A percentile compares a stretch with the other conserved stretches of the same genome.
These are phyloP conservation scores for Verticillium tricorpus DNA, from an alignment of 2,329 filamentous ascomycete genomes.

Conservation along the genomic window DNA sequence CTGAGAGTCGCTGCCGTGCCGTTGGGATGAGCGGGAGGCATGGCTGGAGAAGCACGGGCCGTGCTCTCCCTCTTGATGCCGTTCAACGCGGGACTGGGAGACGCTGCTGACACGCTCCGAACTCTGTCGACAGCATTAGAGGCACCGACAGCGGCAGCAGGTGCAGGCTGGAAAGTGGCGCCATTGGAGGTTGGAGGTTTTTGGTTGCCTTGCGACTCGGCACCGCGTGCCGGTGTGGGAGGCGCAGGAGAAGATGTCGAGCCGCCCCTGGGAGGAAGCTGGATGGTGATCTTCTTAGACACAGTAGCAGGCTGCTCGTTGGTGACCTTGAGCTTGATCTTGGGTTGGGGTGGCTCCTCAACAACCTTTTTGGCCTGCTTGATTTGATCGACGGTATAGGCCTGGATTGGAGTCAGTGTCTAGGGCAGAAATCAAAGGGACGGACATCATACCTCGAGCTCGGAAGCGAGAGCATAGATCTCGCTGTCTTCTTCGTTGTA, in stretches of 20 bases:
- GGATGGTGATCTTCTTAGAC: constrained; percentile 66
- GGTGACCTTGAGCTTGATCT: constrained; percentile 75
- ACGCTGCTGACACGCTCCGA: constrained; percentile 36
- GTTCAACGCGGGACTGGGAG: constrained; percentile 35
- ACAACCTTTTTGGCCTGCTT: constrained; percentile 69
- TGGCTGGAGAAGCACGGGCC: constrained; percentile 25
- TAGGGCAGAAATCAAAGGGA: not conserved
- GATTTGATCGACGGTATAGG: constrained; percentile 63
- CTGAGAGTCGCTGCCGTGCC: constrained; percentile 18
- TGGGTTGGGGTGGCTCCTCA: constrained; percentile 66
- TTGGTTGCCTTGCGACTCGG: constrained; percentile 26
- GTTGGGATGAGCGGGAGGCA: constrained; percentile 6
- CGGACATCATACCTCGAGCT: constrained; percentile 62
- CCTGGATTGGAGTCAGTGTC: constrained; percentile 36
- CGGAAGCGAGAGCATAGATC: constrained; percentile 70
- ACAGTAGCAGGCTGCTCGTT: constrained; percentile 36
- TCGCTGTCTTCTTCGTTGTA: constrained; percentile 93
- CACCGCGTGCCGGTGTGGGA: constrained; percentile 28
- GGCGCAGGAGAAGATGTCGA: constrained; percentile 47
- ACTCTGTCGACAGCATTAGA: constrained; percentile 5
- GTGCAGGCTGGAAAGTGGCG: constrained; percentile 10
- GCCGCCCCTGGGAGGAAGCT: constrained; percentile 57
- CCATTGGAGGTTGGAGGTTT: constrained; percentile 25
- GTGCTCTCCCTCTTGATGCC: constrained; percentile 30
- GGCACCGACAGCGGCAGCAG: constrained; percentile 6